phyloP scores from a whole-genome alignment of 2,329 filamentous ascomycete genomes.

The Corinectria fuckeliana region DNA sequence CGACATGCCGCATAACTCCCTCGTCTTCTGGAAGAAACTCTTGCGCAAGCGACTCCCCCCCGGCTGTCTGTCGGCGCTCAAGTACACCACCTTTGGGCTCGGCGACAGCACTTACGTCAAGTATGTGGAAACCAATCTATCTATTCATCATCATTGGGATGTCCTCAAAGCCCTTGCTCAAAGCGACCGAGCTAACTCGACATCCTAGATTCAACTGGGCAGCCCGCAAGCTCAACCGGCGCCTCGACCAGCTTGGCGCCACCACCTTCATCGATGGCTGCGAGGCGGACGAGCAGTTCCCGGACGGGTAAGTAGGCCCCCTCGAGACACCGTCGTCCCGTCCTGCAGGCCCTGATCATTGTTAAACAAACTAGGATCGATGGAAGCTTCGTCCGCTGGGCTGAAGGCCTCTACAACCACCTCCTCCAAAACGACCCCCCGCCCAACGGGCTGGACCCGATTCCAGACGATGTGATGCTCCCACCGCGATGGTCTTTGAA shows the following conservation, averaged over 20 bases:
- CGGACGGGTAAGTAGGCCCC: conserved; percentile 74
- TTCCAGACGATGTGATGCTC: conserved; percentile 76
- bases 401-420: conserved; percentile 68
- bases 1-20: conserved; percentile 85
- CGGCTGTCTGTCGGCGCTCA: conserved; percentile 70
- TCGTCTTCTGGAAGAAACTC: conserved; percentile 83
- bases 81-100: conserved; percentile 86
- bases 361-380: conserved; percentile 70
- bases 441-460: conserved; percentile 68
- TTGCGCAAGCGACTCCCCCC: conserved; percentile 78
- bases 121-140: conserved; percentile 55
- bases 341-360: background rate
- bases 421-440: conserved; percentile 74
- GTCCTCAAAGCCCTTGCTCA: too few relatives aligned
- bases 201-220: conserved; percentile 84
- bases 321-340: background rate
- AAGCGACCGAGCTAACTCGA: conserved; percentile 3
- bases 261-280: conserved; percentile 76
- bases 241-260: conserved; percentile 84
- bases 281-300: conserved; percentile 92
- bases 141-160: background rate
- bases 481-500: conserved; percentile 69
- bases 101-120: conserved; percentile 95
- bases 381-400: conserved; percentile 82
- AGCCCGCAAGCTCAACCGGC: conserved; percentile 83